Evolutionary conservation across 805 yeast species (phyloP).

Genomic region (Starmerella stigmatis): DNA sequence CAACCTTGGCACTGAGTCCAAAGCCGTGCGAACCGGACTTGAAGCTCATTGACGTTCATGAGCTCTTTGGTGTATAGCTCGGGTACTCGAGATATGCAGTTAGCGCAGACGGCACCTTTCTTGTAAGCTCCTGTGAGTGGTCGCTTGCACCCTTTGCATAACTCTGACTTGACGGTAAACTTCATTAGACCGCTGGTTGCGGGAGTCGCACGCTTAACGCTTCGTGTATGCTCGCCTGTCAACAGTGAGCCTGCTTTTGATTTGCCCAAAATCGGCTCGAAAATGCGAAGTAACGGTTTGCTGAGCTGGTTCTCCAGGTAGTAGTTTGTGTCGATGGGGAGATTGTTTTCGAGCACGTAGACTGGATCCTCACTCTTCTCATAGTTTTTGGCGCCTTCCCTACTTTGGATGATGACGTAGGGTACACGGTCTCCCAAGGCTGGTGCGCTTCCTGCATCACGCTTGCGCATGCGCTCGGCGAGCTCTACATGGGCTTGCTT

Average conservation of each 20-base stretch:
- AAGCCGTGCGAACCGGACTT: slow-evolving; percentile 69
- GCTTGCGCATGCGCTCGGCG: slow-evolving; percentile 88
- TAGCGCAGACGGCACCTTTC: slow-evolving; percentile 68
- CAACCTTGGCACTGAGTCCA: slow-evolving; percentile 99
- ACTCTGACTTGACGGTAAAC: slow-evolving; percentile 79
- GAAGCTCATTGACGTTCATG: slow-evolving; percentile 67
- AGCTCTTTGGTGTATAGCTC: slow-evolving; percentile 72
- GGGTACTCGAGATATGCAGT: slow-evolving; percentile 61
- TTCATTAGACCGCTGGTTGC: slow-evolving; percentile 81
- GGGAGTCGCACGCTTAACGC: slow-evolving; percentile 57
- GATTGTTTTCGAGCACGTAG: slow-evolving; percentile 78
- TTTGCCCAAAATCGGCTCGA: slow-evolving; percentile 90
- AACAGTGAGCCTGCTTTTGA: slow-evolving; percentile 65
- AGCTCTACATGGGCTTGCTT: slow-evolving; percentile 96
- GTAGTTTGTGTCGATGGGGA: slow-evolving; percentile 90
- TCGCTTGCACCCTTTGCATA: slow-evolving; percentile 79
- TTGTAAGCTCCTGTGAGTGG: slow-evolving; percentile 48
- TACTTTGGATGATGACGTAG: slow-evolving; percentile 77
- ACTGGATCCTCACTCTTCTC: slow-evolving; percentile 96
- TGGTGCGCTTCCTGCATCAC: slow-evolving; percentile 98
- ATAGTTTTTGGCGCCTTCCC: slow-evolving; percentile 72
- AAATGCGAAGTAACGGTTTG: slow-evolving; percentile 85
- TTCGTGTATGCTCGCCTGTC: slow-evolving; percentile 74
- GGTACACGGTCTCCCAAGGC: slow-evolving; percentile 96
- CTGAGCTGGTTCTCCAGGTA: slow-evolving; percentile 86